These are phyloP conservation scores for Cladophialophora chaetospira DNA, from an alignment of 2,329 filamentous ascomycete species.

Conservation along the genomic window DNA sequence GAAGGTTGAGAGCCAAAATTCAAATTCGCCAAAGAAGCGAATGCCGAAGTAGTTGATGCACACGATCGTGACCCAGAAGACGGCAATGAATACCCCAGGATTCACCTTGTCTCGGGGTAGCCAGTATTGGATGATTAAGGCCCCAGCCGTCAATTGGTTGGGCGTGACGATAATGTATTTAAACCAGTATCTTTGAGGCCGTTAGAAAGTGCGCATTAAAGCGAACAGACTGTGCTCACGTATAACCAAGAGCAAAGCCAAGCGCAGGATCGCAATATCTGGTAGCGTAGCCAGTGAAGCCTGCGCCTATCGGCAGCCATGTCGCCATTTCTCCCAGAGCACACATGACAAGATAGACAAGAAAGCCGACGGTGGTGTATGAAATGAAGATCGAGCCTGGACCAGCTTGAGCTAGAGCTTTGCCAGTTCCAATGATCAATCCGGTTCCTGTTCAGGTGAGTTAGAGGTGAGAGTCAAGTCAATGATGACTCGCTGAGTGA, in stretches of 20 bases:
- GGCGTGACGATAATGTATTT: constrained; percentile 85
- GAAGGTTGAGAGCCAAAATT: constrained; percentile 61
- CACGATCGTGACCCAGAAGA: constrained; percentile 65
- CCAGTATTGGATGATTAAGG: constrained; percentile 80
- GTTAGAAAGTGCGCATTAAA: constrained; percentile 5
- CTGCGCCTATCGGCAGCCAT: constrained; percentile 75
- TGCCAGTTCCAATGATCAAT: constrained; percentile 68
- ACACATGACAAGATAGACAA: constrained; percentile 81
- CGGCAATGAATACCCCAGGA: constrained; percentile 76
- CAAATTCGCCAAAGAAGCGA: constrained; percentile 69
- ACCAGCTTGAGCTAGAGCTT: constrained; percentile 57
- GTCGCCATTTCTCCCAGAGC: constrained; percentile 82
- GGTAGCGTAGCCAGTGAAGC: constrained; percentile 79
- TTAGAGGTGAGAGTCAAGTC: background rate
- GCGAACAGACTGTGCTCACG: constrained; percentile 46
- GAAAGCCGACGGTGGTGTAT: constrained; percentile 47
- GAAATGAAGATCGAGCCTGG: constrained; percentile 48
- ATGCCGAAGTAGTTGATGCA: constrained; percentile 72
- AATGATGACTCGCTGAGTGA: background rate
- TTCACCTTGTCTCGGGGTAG: constrained; percentile 66
- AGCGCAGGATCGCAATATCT: constrained; percentile 79
- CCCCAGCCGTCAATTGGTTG: constrained; percentile 79
- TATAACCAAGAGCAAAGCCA: constrained; percentile 76
- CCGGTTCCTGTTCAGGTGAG: constrained; percentile 36
- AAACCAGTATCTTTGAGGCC: constrained; percentile 55